Evolutionary conservation across 176 grass and related monocot species (phyloP), one percentile per base, ranked within the genome.

Genomic region (Panicum miliaceum): DNA sequence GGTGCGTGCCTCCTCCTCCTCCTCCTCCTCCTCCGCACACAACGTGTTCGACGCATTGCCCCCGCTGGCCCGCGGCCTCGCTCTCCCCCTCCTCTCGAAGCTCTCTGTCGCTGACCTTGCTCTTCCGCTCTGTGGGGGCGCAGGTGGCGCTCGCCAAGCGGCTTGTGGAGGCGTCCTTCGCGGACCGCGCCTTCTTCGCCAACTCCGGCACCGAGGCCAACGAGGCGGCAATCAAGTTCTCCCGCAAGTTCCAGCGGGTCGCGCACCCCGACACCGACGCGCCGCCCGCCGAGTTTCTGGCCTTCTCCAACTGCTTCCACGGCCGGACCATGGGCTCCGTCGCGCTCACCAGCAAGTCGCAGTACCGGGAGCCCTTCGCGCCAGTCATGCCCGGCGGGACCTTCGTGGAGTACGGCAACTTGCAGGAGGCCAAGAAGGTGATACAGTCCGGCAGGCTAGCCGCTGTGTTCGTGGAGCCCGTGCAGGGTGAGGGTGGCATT

Each of bases 181-280:
- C 96, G 1, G 96, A 98, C 87, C 88, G 87, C 9, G 89, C 76
- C 19, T 98, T 98, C 88, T 93, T 95, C 40, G 63, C 89, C 57
- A 98, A 92, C 81, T 87, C 91, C 8, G 96, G 93, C 71, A 98
- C 93, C 4, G 93, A 98, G 89, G 96, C 93, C 74, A 98, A 98
- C 58, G 96, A 98, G 83, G 96, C 91, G n/a, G 93, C 96, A 23
- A 98, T 98, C 85, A 98, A 98, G 61, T 98, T 98, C 85, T 27
- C 96, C 29, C 76, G 93, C 34, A 98, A 98, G 84, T 98, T 89
- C 77, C 96, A 98, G 76, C 79, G 82, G 43, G 81, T 47, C 25
- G 78, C 85, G 38, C 80, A 50, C 42, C 76, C 87, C 1, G 9
- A 81, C 26, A 64, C 76, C 0, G 74, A 83, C 20, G 79, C 85